Base-by-base conservation (phyloP, 768 basidiomycete genomes). In the Naematelia aurantialba region DNA sequence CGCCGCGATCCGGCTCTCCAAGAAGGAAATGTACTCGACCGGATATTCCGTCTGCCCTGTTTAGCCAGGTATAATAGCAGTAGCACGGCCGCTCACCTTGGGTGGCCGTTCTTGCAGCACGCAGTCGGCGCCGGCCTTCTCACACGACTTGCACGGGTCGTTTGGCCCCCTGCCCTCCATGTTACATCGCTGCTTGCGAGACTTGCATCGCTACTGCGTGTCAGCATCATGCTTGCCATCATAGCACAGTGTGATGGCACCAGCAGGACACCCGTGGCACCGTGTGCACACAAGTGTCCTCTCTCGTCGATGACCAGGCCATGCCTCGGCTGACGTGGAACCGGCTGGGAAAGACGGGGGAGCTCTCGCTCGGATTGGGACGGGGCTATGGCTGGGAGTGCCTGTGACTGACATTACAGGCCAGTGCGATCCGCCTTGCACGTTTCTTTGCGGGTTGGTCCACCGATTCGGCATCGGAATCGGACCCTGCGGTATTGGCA, bases 151-250 rank as follows among this genome's bases (percentile, higher is more conserved):
- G 44, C 57, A 58, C 11, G 57, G 57, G 22, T 58, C 57, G 24
- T 50, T 58, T 5, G 34, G 22, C 3, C n/a, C 30, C 57, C 57
- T 10, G 13, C 57, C 57, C 17, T 58, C 57, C 57, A 58, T 58
- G 19, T 58, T 58, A 27, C 57, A 58, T 58, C 57, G 25, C 42
- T 58, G 57, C 44, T 58, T 58, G 2, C 57, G 31, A n/a, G 57
- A 58, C 26, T 58, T 58, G 24, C 57, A 58, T 52, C 57, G 34
- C 34, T 39, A 39, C 17, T 39, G 8, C 34, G 17, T 39, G 17
- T 57, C 47, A 57, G 56, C 29, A 29, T 4, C 14, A 34, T 54
- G 2, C 31, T 29, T 21, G 25, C 12, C 8, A 24, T 42, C 30
- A 11, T 54, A 22, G 31, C 17, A 8, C 34, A 17, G 34, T 8